These are phyloP conservation scores for Lanmaoa rubissima DNA, from an alignment of 768 basidiomycete species.

Conservation along the genomic window DNA sequence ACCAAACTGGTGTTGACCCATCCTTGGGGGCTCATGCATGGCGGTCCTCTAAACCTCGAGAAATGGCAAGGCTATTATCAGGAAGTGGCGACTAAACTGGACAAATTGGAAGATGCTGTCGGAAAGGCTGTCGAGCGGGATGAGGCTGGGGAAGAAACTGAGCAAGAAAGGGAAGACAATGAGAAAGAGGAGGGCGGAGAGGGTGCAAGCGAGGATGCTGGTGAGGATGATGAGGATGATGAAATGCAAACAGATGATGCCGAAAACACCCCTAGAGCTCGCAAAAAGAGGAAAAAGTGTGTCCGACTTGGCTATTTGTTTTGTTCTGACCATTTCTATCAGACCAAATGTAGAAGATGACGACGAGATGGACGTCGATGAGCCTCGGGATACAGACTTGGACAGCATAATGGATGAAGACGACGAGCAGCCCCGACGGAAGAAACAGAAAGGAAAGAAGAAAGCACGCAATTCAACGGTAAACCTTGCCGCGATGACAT, in stretches of 20 bases:
- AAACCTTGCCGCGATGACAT: slow-evolving; percentile 64
- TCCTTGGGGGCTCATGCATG: slow-evolving; percentile 83
- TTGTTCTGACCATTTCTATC: slow-evolving; percentile 6
- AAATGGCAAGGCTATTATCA: slow-evolving; percentile 77
- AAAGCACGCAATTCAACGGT: slow-evolving; percentile 67
- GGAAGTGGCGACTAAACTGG: slow-evolving; percentile 58
- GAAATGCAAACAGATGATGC: slow-evolving; percentile 28
- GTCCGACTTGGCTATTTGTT: background rate
- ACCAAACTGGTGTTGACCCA: slow-evolving; percentile 79
- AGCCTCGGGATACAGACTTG: slow-evolving; percentile 34
- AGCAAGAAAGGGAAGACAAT: slow-evolving; percentile 33
- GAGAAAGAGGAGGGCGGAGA: slow-evolving; percentile 34
- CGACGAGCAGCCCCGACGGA: slow-evolving; percentile 32
- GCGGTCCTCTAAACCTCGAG: slow-evolving; percentile 68
- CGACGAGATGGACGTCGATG: slow-evolving; percentile 62
- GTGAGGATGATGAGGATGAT: slow-evolving; percentile 31
- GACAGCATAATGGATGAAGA: slow-evolving; percentile 41
- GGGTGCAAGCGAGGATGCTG: slow-evolving; percentile 36
- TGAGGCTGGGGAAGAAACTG: slow-evolving; percentile 37
- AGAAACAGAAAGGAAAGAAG: slow-evolving; percentile 44
- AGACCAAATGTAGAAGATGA: slow-evolving; percentile 32
- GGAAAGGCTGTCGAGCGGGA: slow-evolving; percentile 58
- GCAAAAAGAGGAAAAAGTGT: slow-evolving; percentile 36
- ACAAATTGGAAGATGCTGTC: slow-evolving; percentile 65
- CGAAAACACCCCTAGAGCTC: slow-evolving; percentile 23